Percentiles rank a stretch among this genome's conserved stretches.
phyloP scores from a whole-genome alignment of 208 protist species.

The Leishmania turanica region DNA sequence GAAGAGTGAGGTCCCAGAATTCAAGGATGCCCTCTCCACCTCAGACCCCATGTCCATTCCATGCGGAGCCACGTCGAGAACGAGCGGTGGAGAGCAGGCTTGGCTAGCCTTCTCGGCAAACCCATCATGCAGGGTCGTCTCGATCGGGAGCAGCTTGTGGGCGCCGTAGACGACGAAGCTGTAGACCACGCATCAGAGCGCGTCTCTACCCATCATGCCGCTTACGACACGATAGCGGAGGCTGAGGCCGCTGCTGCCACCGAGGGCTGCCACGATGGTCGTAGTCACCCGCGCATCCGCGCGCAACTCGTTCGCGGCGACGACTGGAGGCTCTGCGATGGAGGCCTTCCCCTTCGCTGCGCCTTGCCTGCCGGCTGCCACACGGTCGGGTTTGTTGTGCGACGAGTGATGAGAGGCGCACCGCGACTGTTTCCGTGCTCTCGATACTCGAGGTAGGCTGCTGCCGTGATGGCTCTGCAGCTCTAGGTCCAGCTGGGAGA shows the following conservation, averaged over 20 bases:
- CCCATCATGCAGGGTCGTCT: conserved; percentile 23
- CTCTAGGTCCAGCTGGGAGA: not conserved
- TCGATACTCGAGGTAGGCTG: not conserved
- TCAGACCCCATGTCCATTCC: conserved; percentile 46
- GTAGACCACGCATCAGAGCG: not conserved
- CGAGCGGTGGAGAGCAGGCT: conserved; percentile 32
- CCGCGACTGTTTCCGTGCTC: not conserved
- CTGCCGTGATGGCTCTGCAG: not conserved
- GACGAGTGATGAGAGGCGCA: not conserved
- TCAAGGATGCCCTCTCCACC: conserved; percentile 31
- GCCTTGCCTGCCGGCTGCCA: not conserved
- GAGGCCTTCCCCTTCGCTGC: conserved; percentile 29
- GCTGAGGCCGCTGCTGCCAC: conserved; percentile 23
- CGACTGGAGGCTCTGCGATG: conserved; percentile 18
- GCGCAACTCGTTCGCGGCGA: conserved; percentile 38
- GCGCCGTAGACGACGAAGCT: conserved; percentile 21
- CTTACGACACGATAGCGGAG: conserved; percentile 35
- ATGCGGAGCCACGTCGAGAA: conserved; percentile 33
- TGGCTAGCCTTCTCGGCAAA: conserved; percentile 31
- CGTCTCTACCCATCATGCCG: conserved; percentile 2
- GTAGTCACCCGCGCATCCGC: conserved; percentile 41
- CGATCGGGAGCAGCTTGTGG: conserved; percentile 30
- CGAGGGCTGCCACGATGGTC: conserved; percentile 16
- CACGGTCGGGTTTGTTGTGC: not conserved
- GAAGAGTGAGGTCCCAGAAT: conserved; percentile 27